phyloP scores from a whole-genome alignment of 192 early-diverging fungal species.

The Entophlyctis helioformis region DNA sequence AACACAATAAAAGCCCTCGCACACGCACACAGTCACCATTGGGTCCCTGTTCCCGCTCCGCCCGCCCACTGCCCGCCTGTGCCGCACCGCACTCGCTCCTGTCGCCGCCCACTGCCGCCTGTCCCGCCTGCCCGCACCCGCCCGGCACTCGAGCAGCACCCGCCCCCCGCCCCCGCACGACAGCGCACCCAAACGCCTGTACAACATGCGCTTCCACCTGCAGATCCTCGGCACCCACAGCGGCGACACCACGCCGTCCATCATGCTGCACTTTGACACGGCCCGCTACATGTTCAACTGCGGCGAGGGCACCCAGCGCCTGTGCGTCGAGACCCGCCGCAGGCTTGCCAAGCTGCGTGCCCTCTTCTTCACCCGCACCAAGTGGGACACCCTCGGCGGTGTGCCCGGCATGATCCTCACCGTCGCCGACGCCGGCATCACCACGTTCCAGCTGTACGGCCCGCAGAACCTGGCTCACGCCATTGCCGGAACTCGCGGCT shows the following conservation, averaged over 20 bases:
- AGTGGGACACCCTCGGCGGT: constrained; percentile 83
- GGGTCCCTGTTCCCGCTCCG: too few species aligned
- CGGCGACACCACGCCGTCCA: constrained; percentile 47
- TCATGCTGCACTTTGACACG: constrained; percentile 63
- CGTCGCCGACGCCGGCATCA: constrained; percentile 60
- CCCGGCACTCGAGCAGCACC: too few species aligned
- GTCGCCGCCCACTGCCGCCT: too few species aligned
- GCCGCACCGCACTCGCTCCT: too few species aligned
- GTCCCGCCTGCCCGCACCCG: too few species aligned
- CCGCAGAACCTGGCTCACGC: constrained; percentile 71
- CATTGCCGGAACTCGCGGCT: constrained; percentile 63
- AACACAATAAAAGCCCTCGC: too few species aligned
- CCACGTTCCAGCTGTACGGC: constrained; percentile 51
- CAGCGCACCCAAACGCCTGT: too few species aligned
- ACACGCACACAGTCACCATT: too few species aligned
- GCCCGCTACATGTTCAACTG: constrained; percentile 89
- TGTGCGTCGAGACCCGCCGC: constrained; percentile 66
- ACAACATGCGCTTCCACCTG: constrained; percentile 11
- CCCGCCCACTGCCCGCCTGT: too few species aligned
- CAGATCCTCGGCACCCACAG: constrained; percentile 34
- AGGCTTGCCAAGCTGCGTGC: constrained; percentile 60
- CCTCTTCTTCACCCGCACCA: constrained; percentile 68
- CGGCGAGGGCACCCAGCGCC: constrained; percentile 78
- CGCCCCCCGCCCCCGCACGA: too few species aligned
- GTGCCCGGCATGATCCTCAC: constrained; percentile 91